These are phyloP conservation scores for Oldenlandia corymbosa DNA, from an alignment of 257 asterid species.

Conservation along the genomic window DNA sequence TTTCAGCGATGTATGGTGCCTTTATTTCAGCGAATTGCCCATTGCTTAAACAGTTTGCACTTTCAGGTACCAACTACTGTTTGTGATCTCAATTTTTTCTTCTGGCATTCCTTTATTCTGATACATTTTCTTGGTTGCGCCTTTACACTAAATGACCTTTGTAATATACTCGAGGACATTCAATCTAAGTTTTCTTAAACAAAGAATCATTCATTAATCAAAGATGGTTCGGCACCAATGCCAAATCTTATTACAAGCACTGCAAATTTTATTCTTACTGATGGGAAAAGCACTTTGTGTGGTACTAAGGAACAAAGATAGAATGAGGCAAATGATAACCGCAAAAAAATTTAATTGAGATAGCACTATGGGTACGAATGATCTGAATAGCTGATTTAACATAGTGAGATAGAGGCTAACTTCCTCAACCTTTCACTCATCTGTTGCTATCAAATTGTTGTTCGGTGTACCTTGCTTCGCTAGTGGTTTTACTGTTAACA, in stretches of 20 bases:
- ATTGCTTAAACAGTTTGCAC: conserved; percentile 67
- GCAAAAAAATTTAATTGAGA: too few species aligned
- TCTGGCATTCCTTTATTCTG: background rate
- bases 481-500: background rate
- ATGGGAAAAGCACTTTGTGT: too few species aligned
- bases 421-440: background rate
- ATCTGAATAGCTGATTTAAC: too few species aligned
- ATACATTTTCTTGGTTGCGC: background rate
- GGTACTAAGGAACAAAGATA: too few species aligned
- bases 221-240: too few species aligned
- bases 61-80: conserved; percentile 52
- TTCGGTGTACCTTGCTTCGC: background rate
- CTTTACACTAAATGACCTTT: background rate
- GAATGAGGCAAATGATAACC: too few species aligned
- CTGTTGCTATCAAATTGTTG: background rate
- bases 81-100: background rate
- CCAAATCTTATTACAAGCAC: too few species aligned
- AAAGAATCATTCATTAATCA: too few species aligned
- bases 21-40: conserved; percentile 65
- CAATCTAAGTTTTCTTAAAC: background rate
- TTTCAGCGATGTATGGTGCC: conserved; percentile 82
- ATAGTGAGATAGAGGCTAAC: too few species aligned
- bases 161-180: background rate
- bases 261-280: background rate
- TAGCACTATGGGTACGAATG: too few species aligned